A percentile compares a stretch with the other conserved stretches of the same genome.
Conservation (phyloP, 345 rosid genomes). For the Laguncularia racemosa region DNA sequence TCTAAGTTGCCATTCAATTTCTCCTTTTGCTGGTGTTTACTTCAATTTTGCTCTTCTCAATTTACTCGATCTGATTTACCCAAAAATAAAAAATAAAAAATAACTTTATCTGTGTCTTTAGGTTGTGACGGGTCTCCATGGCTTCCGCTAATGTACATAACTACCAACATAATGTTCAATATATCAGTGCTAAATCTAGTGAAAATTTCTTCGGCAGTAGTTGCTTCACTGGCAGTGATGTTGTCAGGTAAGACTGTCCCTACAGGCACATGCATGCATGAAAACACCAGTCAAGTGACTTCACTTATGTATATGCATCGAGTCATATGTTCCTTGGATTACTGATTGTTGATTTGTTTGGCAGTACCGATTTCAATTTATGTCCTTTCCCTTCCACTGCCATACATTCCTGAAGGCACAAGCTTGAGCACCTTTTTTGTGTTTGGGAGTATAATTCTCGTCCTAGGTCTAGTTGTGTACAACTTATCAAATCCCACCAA, state of each 20-base stretch:
- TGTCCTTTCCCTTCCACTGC: conserved; percentile 66
- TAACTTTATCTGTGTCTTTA: conserved; percentile 24
- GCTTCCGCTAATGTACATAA: conserved; percentile 67
- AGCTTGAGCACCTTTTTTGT: conserved; percentile 68
- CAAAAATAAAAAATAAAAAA: too few species aligned
- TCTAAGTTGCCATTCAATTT: too few species aligned
- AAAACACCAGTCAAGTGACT: neutral
- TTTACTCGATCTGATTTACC: neutral
- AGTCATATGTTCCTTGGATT: conserved; percentile 1
- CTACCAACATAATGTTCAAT: conserved; percentile 67
- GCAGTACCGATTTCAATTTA: conserved; percentile 75
- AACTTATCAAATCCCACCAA: conserved; percentile 30
- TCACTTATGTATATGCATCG: neutral
- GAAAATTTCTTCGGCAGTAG: conserved; percentile 69
- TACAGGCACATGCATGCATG: neutral
- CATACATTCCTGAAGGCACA: conserved; percentile 65
- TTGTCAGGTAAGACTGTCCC: conserved; percentile 44
- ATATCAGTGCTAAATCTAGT: conserved; percentile 61
- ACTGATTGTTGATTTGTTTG: conserved; percentile 1
- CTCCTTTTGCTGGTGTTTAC: neutral
- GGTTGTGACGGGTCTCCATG: conserved; percentile 74
- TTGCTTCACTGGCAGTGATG: conserved; percentile 57
- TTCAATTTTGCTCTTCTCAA: neutral
- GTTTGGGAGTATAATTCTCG: conserved; percentile 40
- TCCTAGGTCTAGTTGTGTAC: conserved; percentile 60